Percentiles rank a stretch among this genome's conserved stretches.
phyloP scores from a whole-genome alignment of 345 rosid species.

The Boechera divaricarpa region DNA sequence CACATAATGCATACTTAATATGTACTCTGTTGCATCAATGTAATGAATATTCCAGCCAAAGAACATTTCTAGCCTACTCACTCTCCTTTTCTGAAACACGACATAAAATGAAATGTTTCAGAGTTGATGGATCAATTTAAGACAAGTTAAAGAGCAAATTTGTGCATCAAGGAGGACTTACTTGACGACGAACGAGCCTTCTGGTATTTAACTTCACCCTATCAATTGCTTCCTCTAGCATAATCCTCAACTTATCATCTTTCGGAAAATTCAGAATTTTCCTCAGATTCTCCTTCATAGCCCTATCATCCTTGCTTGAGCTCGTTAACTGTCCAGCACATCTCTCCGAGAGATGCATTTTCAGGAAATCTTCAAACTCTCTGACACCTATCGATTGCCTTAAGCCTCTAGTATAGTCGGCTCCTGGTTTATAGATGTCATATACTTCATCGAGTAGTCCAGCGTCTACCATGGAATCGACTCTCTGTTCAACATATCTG shows the following conservation, averaged over 20 bases:
- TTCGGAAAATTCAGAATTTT: slow-evolving; percentile 47
- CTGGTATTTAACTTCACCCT: slow-evolving; percentile 77
- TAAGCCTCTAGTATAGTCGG: slow-evolving; percentile 79
- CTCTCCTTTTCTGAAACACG: slow-evolving; percentile 74
- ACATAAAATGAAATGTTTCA: slow-evolving; percentile 7
- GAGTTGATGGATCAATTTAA: background rate
- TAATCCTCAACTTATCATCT: slow-evolving; percentile 51
- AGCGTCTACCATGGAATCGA: slow-evolving; percentile 78
- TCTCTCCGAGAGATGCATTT: slow-evolving; percentile 37
- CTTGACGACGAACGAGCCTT: slow-evolving; percentile 91
- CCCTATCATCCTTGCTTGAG: slow-evolving; percentile 40
- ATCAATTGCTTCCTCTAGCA: slow-evolving; percentile 72
- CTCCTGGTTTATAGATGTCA: slow-evolving; percentile 66
- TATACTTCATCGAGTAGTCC: slow-evolving; percentile 86
- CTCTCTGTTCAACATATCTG: slow-evolving; percentile 73
- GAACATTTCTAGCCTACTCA: slow-evolving; percentile 59
- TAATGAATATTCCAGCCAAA: slow-evolving; percentile 84
- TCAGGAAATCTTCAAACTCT: slow-evolving; percentile 76
- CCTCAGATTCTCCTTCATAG: slow-evolving; percentile 51
- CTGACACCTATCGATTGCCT: slow-evolving; percentile 91
- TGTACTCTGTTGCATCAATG: slow-evolving; percentile 74
- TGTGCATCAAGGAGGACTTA: slow-evolving; percentile 48
- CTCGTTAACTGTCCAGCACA: background rate
- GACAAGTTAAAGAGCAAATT: background rate
- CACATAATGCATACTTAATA: slow-evolving; percentile 55